A percentile compares a stretch with the other conserved stretches of the same genome.
Evolutionary conservation across 78 protist genomes (phyloP).

Genomic region (Dictyostelium purpureum): DNA sequence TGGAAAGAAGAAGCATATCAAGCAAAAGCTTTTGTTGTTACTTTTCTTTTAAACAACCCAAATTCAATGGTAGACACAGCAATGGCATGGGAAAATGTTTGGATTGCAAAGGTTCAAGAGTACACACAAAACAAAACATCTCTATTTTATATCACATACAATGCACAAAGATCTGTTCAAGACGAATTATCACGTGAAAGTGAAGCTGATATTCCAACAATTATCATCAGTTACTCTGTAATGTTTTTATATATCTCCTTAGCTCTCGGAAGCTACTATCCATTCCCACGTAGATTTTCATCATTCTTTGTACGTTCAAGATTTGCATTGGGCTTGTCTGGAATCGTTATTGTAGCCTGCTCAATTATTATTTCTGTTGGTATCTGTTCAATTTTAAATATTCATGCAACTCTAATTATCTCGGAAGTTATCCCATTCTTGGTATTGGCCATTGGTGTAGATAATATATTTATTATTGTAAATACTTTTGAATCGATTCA

Average conservation of each 20-base stretch:
- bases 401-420: slow-evolving; percentile 84
- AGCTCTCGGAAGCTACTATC: slow-evolving; percentile 74
- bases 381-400: slow-evolving; percentile 11
- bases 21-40: slow-evolving; percentile 26
- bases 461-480: slow-evolving; percentile 84
- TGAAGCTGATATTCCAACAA: slow-evolving; percentile 60
- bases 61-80: background rate
- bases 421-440: slow-evolving; percentile 89
- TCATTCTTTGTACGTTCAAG: slow-evolving; percentile 40
- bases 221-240: slow-evolving; percentile 48
- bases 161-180: slow-evolving; percentile 59
- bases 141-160: slow-evolving; percentile 12
- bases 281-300: background rate
- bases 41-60: slow-evolving; percentile 15
- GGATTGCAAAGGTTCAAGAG: slow-evolving; percentile 3
- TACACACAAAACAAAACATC: background rate
- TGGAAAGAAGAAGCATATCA: background rate
- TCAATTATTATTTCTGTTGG: slow-evolving; percentile 78
- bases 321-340: slow-evolving; percentile 74
- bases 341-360: slow-evolving; percentile 75
- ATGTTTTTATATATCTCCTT: slow-evolving; percentile 85
- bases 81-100: slow-evolving; percentile 23
- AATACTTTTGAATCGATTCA: slow-evolving; percentile 77
- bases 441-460: slow-evolving; percentile 89
- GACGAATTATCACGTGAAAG: slow-evolving; percentile 74